Percentiles rank a stretch among this genome's conserved stretches.
Conservation (phyloP, 2,329 filamentous ascomycete species). For the Blumeriella jaapii region DNA sequence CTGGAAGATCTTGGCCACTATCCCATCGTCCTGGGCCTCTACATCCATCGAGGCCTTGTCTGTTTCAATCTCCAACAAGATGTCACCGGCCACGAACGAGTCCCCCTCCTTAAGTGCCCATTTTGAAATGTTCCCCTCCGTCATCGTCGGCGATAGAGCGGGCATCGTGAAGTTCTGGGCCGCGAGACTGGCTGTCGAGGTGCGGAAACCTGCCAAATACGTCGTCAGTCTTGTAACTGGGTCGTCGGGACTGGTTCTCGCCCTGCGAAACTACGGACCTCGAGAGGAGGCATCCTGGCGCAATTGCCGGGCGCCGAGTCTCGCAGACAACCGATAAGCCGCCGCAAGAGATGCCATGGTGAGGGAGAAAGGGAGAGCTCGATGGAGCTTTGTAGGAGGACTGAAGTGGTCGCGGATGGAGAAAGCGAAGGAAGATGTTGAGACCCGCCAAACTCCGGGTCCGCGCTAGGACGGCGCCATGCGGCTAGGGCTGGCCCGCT, state of each 20-base stretch:
- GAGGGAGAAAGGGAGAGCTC: constrained; percentile 20
- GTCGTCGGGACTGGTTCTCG: too few species aligned
- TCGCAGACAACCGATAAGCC: constrained; percentile 51
- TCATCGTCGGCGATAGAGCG: constrained; percentile 86
- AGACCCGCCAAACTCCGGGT: constrained; percentile 16
- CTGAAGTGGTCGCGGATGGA: constrained; percentile 7
- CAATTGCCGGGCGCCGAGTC: constrained; percentile 43
- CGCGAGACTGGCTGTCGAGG: constrained; percentile 50
- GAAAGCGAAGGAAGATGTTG: constrained; percentile 15
- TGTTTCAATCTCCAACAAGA: constrained; percentile 84
- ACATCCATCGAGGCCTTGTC: constrained; percentile 95
- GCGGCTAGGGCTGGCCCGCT: background rate
- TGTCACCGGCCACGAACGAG: constrained; percentile 69
- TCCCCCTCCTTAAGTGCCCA: constrained; percentile 88
- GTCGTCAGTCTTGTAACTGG: too few species aligned
- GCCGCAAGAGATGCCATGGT: constrained; percentile 56
- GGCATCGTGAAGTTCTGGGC: constrained; percentile 89
- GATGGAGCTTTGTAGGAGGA: constrained; percentile 20
- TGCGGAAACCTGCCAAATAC: constrained; percentile 45
- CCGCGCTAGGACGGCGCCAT: constrained; percentile 1
- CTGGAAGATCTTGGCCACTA: constrained; percentile 72
- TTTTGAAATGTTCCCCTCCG: constrained; percentile 74
- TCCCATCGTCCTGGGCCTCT: constrained; percentile 80
- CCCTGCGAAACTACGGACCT: constrained; percentile 41
- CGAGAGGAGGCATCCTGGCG: constrained; percentile 42